phyloP scores from a whole-genome alignment of 2,329 filamentous ascomycete species.

The Scortechinia acanthostroma region DNA sequence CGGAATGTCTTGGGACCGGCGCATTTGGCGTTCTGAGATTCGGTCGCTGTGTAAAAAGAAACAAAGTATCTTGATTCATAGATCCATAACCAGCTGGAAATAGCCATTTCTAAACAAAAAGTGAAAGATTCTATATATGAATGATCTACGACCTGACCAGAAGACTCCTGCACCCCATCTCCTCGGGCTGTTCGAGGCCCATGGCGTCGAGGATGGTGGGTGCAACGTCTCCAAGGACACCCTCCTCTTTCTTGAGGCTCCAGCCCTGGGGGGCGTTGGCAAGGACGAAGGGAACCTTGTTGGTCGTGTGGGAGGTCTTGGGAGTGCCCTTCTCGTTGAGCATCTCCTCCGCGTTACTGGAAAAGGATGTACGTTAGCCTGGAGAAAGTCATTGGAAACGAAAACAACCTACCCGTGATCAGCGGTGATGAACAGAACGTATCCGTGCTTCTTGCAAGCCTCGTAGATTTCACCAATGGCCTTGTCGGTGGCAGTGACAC shows the following conservation, averaged over 20 bases:
- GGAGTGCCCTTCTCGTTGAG: conserved; percentile 90
- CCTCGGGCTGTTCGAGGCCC: conserved; percentile 81
- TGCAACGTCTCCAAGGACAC: conserved; percentile 93
- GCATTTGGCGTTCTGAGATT: background rate
- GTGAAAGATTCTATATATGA: background rate
- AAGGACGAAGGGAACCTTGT: conserved; percentile 97
- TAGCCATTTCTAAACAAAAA: too few relatives aligned
- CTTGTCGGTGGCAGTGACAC: conserved; percentile 79
- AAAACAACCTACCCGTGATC: conserved; percentile 58
- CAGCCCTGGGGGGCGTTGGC: conserved; percentile 88
- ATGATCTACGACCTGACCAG: conserved; percentile 59
- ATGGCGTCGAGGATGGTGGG: conserved; percentile 87
- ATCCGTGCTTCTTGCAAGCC: conserved; percentile 85
- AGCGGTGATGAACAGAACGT: conserved; percentile 88
- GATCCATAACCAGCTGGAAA: too few relatives aligned
- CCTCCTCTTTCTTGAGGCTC: conserved; percentile 75
- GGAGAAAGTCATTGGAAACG: background rate
- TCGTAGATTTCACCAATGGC: conserved; percentile 90
- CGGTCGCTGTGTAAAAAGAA: too few relatives aligned
- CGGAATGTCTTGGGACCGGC: too few relatives aligned
- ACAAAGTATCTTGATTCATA: background rate
- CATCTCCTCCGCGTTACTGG: conserved; percentile 94
- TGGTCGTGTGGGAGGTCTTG: conserved; percentile 96
- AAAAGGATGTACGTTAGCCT: background rate
- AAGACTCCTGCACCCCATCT: conserved; percentile 84